A percentile compares a stretch with the other conserved stretches of the same genome.
These are phyloP conservation scores for Ophiognomonia clavigignenti-juglandacearum DNA, from an alignment of 2,329 filamentous ascomycete genomes.

Conservation along the genomic window DNA sequence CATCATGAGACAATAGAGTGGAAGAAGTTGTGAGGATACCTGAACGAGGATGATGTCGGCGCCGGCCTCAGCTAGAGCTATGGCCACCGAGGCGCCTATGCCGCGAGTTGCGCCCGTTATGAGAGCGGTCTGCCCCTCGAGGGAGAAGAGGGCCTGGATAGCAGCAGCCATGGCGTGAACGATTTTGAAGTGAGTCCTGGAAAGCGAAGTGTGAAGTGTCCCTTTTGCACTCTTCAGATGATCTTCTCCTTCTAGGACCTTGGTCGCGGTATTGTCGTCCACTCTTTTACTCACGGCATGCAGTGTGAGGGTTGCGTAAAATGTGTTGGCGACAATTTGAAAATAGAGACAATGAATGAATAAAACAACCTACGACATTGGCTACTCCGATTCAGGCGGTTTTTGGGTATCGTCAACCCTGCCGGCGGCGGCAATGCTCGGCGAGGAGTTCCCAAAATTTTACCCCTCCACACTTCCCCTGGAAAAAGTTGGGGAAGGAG, in stretches of 20 bases:
- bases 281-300: too few relatives aligned
- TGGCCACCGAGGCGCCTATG: slow-evolving; percentile 52
- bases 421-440: slow-evolving; percentile 5
- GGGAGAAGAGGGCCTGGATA: slow-evolving; percentile 39
- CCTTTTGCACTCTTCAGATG: background rate
- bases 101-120: slow-evolving; percentile 54
- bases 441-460: slow-evolving; percentile 3
- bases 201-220: background rate
- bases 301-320: too few relatives aligned
- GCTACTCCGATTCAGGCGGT: slow-evolving; percentile 10
- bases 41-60: slow-evolving; percentile 53
- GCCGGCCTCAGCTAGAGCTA: slow-evolving; percentile 55
- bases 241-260: background rate
- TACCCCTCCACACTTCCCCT: slow-evolving; percentile 3
- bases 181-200: background rate
- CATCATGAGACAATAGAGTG: background rate
- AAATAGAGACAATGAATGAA: background rate
- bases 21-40: slow-evolving; percentile 25
- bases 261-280: too few relatives aligned
- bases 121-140: slow-evolving; percentile 52
- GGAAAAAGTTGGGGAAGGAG: background rate
- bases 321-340: too few relatives aligned
- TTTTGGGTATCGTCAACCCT: background rate
- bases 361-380: background rate
- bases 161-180: slow-evolving; percentile 28